These are phyloP conservation scores for Flaveria sonorensis DNA, from an alignment of 129 eudicot genomes.

Conservation along the genomic window DNA sequence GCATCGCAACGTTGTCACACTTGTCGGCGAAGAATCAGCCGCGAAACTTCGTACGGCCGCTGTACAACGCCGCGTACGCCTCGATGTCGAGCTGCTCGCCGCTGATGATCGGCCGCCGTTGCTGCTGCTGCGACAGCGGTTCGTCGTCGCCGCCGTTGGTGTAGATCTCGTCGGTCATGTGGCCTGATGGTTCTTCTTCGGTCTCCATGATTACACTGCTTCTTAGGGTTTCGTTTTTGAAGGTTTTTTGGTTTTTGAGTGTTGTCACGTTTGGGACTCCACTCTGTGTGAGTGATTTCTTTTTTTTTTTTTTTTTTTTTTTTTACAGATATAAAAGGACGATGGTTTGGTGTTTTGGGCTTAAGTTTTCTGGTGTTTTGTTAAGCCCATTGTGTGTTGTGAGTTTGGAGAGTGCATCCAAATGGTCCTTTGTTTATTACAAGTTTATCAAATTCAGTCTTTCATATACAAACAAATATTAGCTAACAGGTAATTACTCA, in stretches of 20 bases:
- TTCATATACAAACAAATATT: too few relatives aligned
- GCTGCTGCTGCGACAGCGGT: conserved; percentile 31
- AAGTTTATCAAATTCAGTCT: too few relatives aligned
- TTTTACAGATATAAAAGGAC: background rate
- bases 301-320: background rate
- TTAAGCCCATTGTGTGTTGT: background rate
- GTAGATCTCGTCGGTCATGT: conserved; percentile 72
- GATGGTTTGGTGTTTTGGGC: background rate
- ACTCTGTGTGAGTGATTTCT: conserved; percentile 6
- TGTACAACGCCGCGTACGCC: conserved; percentile 84
- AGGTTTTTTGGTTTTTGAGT: conserved; percentile 10
- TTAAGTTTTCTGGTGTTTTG: background rate
- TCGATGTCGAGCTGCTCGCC: conserved; percentile 91
- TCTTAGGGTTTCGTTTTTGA: conserved; percentile 36
- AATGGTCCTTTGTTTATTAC: background rate
- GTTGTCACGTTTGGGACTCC: background rate
- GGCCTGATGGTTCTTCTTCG: conserved; percentile 49
- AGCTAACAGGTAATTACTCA: too few relatives aligned
- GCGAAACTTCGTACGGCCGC: conserved; percentile 73
- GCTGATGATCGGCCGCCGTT: conserved; percentile 60
- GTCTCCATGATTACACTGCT: conserved; percentile 48
- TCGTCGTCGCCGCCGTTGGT: conserved; percentile 56
- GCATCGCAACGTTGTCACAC: conserved; percentile 54
- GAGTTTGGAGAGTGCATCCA: background rate
- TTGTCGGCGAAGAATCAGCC: conserved; percentile 73